Evolutionary conservation across 257 asterid genomes (phyloP), one percentile per base, ranked within the genome.

Genomic region (Solanum sparsipilum): DNA sequence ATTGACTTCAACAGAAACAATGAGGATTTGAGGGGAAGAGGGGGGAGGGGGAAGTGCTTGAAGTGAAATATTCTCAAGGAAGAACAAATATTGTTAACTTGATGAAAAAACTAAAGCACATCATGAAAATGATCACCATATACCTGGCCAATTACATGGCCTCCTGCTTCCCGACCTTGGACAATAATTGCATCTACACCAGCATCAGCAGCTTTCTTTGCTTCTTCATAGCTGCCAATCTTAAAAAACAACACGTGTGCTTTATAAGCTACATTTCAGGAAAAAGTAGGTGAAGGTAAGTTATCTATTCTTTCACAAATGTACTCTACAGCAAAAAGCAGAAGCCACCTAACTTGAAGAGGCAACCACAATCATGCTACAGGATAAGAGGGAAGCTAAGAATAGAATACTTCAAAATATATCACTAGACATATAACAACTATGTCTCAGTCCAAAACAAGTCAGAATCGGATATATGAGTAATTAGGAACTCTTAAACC

Each of bases 101-200:
- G 63, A 78, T 41, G 52, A 15, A 44, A 13, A 79, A 41, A n/a
- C 16, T 15, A 44, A 2, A 0, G 25, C 16, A 44, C 9, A 27
- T 79, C 65, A 79, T 27, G 38, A 70, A 41, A 10, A 9, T 52
- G 7, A 35, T 21, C 76, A 13, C 39, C 32, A 25, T 52, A 72
- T 93, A 96, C 99, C 98, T 93, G 97, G 27, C 98, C 98, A 86
- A 93, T 92, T 83, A 96, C 93, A 92, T 96, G 99, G 52, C 99
- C 99, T 81, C 99, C 99, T 60, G 99, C 99, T 92, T 96, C 99
- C 21, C 83, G 84, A 73, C 98, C 99, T 92, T 96, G 98, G 91
- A 96, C 98, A 23, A 96, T 95, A 87, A 96, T 91, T 67, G 96
- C 99, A 88, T 96, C 99, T 18, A 93, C 99, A 38, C 98, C 97